A percentile compares a stretch with the other conserved stretches of the same genome.
These are phyloP conservation scores for Cokeromyces recurvatus DNA, from an alignment of 371 early-diverging fungal genomes.

Conservation along the genomic window DNA sequence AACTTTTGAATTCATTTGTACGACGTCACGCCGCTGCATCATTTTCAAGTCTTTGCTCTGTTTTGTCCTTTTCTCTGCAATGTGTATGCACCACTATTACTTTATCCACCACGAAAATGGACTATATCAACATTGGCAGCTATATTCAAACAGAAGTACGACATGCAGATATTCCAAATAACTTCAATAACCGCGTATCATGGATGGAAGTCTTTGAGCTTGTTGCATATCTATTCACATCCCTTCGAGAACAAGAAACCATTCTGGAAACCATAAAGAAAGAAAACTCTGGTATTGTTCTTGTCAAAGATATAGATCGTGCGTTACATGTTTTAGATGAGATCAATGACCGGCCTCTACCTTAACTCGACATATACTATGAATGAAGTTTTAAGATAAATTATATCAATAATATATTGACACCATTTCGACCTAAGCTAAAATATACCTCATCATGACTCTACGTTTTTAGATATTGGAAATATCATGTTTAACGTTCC, in stretches of 20 bases:
- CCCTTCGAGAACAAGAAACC: slow-evolving; percentile 8
- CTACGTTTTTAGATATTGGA: too few relatives aligned
- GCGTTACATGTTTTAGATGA: too few relatives aligned
- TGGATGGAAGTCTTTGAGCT: slow-evolving; percentile 15
- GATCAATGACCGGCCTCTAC: too few relatives aligned
- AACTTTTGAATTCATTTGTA: slow-evolving; percentile 12
- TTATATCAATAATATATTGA: too few relatives aligned
- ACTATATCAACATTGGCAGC: slow-evolving; percentile 5
- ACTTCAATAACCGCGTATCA: slow-evolving; percentile 6
- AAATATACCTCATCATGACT: too few relatives aligned
- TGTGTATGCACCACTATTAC: slow-evolving; percentile 13
- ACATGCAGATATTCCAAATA: slow-evolving; percentile 7
- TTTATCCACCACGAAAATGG: slow-evolving; percentile 10
- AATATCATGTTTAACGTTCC: too few relatives aligned
- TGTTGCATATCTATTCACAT: slow-evolving; percentile 11
- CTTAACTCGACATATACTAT: too few relatives aligned
- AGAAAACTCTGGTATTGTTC: slow-evolving; percentile 1
- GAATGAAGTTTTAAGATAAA: too few relatives aligned
- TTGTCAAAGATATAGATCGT: slow-evolving; percentile 2
- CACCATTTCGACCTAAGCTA: too few relatives aligned
- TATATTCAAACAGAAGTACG: slow-evolving; percentile 14
- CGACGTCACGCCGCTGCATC: slow-evolving; percentile 10
- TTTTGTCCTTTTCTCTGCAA: slow-evolving; percentile 10
- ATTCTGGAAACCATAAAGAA: slow-evolving; percentile 5
- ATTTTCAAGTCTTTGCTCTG: slow-evolving; percentile 13